A percentile compares a stretch with the other conserved stretches of the same genome.
These are phyloP conservation scores for Alternaria alternata DNA, from an alignment of 2,329 filamentous ascomycete species.

Conservation along the genomic window DNA sequence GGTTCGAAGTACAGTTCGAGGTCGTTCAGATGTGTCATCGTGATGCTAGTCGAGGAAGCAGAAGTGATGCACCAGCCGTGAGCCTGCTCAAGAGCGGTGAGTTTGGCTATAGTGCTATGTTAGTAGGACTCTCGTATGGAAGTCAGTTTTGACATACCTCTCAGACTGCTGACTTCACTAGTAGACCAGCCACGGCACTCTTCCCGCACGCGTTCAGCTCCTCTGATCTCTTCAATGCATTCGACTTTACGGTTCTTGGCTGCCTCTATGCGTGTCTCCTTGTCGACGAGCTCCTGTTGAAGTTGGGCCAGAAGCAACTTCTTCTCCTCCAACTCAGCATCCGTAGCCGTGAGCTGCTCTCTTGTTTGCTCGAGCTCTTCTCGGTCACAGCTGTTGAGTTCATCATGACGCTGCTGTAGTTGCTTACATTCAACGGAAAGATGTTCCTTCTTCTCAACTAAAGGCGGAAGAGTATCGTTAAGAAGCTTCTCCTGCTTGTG, in stretches of 20 bases:
- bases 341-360: conserved; percentile 69
- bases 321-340: conserved; percentile 75
- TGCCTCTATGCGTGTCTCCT: conserved; percentile 69
- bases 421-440: conserved; percentile 71
- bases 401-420: conserved; percentile 75
- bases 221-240: conserved; percentile 76
- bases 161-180: conserved; percentile 79
- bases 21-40: conserved; percentile 75
- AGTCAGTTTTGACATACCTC: conserved; percentile 64
- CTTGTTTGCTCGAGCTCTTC: conserved; percentile 78
- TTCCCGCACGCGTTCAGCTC: conserved; percentile 83
- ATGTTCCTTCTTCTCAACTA: conserved; percentile 67
- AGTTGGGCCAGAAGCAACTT: conserved; percentile 72
- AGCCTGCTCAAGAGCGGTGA: conserved; percentile 69
- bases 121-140: conserved; percentile 35
- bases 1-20: conserved; percentile 78
- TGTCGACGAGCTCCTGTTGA: conserved; percentile 71
- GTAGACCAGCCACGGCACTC: conserved; percentile 90
- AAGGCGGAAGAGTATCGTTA: conserved; percentile 69
- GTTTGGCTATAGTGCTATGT: conserved; percentile 63
- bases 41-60: conserved; percentile 67
- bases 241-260: conserved; percentile 72
- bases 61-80: conserved; percentile 76
- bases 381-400: conserved; percentile 81
- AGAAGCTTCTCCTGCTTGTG: conserved; percentile 74